Conservation (phyloP, 1,284 basidiomycete species). For the Marasmius fiardii region DNA sequence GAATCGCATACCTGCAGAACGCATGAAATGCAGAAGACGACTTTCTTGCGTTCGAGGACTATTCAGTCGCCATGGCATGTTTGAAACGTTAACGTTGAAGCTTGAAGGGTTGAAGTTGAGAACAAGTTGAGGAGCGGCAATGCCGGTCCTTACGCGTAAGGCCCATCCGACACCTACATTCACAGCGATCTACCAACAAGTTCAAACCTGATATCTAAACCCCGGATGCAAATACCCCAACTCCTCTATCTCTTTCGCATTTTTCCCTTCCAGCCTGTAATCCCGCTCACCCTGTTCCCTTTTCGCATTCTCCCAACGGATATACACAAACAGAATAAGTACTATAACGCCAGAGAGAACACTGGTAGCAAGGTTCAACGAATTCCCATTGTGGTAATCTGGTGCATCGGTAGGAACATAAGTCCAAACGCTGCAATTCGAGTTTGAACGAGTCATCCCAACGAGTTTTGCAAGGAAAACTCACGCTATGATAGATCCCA, state of each 20-base stretch:
- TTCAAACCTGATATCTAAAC: conserved; percentile 39
- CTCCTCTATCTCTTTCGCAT: conserved; percentile 30
- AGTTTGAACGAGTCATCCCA: too few species aligned
- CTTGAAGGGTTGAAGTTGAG: too few species aligned
- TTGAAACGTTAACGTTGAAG: too few species aligned
- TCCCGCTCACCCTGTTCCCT: conserved; percentile 37
- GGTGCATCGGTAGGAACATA: conserved; percentile 37
- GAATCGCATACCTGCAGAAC: too few species aligned
- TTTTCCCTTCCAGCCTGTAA: conserved; percentile 34
- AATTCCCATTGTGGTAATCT: conserved; percentile 41
- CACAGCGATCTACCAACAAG: too few species aligned
- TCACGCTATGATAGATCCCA: conserved; percentile 39
- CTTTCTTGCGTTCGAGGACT: too few species aligned
- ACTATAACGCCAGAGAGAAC: conserved; percentile 27
- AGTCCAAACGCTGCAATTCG: conserved; percentile 33
- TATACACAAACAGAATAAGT: conserved; percentile 28
- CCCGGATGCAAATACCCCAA: conserved; percentile 41
- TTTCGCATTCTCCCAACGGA: conserved; percentile 37
- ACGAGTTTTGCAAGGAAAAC: too few species aligned
- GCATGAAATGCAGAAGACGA: too few species aligned
- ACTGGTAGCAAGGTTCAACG: conserved; percentile 37
- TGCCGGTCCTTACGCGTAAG: too few species aligned
- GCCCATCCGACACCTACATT: too few species aligned
- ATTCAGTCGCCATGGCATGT: too few species aligned
- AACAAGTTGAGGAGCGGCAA: too few species aligned